A percentile compares a stretch with the other conserved stretches of the same genome.
Conservation (phyloP, 2,329 filamentous ascomycete species). For the Alternaria ventricosa region DNA sequence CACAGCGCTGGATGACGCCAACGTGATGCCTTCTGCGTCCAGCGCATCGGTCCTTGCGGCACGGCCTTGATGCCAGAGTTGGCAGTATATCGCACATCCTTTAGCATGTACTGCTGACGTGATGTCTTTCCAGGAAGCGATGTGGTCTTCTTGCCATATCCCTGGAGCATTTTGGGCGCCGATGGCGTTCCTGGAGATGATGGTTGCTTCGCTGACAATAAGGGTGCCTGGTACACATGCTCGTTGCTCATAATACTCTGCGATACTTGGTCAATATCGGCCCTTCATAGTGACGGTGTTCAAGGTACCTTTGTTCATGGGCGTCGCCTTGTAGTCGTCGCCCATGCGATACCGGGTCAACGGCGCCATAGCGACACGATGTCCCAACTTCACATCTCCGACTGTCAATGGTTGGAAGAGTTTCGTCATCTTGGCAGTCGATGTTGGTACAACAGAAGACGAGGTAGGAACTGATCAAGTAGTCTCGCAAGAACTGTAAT, state of each 20-base stretch:
- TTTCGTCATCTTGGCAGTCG: constrained; percentile 19
- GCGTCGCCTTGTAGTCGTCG: constrained; percentile 53
- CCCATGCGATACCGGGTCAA: constrained; percentile 49
- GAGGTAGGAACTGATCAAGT: background rate
- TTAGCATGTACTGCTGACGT: constrained; percentile 66
- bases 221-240: constrained; percentile 60
- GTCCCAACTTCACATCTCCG: constrained; percentile 34
- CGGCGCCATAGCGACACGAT: constrained; percentile 45
- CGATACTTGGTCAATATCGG: background rate
- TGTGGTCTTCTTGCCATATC: constrained; percentile 55
- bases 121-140: constrained; percentile 64
- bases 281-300: background rate
- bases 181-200: constrained; percentile 54
- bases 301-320: constrained; percentile 13
- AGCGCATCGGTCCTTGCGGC: constrained; percentile 50
- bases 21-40: constrained; percentile 30
- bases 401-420: constrained; percentile 45
- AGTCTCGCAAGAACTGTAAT: background rate
- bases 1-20: constrained; percentile 41
- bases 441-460: background rate
- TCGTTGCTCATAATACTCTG: constrained; percentile 61
- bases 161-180: constrained; percentile 60
- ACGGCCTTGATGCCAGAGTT: constrained; percentile 67
- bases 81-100: constrained; percentile 63
- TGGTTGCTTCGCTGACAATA: constrained; percentile 63